phyloP scores from a whole-genome alignment of 805 yeast genomes.

The Kurtzmaniella fragi region DNA sequence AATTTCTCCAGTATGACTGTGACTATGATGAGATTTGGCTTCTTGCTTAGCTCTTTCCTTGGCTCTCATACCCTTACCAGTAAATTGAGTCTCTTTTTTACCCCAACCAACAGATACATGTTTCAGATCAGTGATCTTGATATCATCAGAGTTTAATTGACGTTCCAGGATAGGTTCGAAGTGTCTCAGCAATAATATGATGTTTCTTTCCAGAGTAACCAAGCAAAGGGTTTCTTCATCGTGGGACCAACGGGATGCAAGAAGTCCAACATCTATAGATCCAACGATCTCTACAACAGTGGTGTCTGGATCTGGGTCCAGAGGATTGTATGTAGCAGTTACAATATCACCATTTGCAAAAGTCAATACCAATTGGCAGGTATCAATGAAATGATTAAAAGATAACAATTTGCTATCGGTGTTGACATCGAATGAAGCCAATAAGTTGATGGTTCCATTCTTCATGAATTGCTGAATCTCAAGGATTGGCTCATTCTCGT shows the following conservation, averaged over 20 bases:
- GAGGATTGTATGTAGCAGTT: slow-evolving; percentile 55
- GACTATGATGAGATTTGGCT: slow-evolving; percentile 40
- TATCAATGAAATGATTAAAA: slow-evolving; percentile 67
- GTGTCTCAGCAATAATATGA: slow-evolving; percentile 64
- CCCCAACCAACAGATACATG: slow-evolving; percentile 99
- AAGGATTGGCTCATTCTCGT: slow-evolving; percentile 46
- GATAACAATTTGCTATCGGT: slow-evolving; percentile 34
- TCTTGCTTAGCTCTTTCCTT: slow-evolving; percentile 53
- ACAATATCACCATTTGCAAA: slow-evolving; percentile 74
- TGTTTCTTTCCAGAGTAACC: slow-evolving; percentile 55
- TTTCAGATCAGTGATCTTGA: slow-evolving; percentile 52
- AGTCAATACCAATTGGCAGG: slow-evolving; percentile 60
- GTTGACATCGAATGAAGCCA: slow-evolving; percentile 48
- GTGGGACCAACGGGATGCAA: slow-evolving; percentile 78
- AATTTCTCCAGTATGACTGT: slow-evolving; percentile 45
- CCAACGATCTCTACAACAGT: slow-evolving; percentile 77
- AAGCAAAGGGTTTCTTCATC: slow-evolving; percentile 84
- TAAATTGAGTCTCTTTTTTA: slow-evolving; percentile 90
- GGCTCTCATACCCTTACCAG: slow-evolving; percentile 87
- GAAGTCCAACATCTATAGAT: slow-evolving; percentile 69
- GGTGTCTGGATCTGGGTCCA: slow-evolving; percentile 41
- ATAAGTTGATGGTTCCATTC: slow-evolving; percentile 49
- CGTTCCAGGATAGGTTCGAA: slow-evolving; percentile 78
- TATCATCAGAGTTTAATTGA: slow-evolving; percentile 54
- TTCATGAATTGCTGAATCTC: slow-evolving; percentile 78